Percentiles rank a stretch among this genome's conserved stretches.
phyloP scores from a whole-genome alignment of 192 early-diverging fungal species.

The Chytriomyces hyalinus region DNA sequence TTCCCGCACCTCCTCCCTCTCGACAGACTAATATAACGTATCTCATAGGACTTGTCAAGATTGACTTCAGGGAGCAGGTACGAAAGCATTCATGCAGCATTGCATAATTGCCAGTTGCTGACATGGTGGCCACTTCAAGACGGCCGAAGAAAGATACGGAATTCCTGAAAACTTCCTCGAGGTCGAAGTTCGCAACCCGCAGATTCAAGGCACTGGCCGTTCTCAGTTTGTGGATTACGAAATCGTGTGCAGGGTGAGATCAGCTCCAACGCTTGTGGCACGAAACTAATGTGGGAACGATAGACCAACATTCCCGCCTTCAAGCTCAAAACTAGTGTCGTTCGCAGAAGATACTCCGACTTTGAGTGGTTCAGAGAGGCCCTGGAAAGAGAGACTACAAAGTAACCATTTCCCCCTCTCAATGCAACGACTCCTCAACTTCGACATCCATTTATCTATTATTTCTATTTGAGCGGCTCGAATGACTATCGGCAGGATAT shows the following conservation, averaged over 20 bases:
- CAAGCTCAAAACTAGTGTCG: conserved; percentile 81
- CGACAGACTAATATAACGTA: background rate
- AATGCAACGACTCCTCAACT: no score
- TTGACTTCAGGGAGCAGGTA: conserved; percentile 55
- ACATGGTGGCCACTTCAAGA: conserved; percentile 31
- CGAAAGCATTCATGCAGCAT: background rate
- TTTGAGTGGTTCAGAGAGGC: conserved; percentile 99
- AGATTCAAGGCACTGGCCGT: conserved; percentile 79
- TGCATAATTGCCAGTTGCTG: background rate
- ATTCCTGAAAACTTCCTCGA: conserved; percentile 97
- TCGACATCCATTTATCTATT: no score
- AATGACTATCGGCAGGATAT: background rate
- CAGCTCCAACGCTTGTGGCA: background rate
- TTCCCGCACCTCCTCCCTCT: background rate
- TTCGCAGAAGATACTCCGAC: conserved; percentile 93
- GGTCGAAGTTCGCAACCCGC: conserved; percentile 90
- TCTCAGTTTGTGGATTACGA: conserved; percentile 96
- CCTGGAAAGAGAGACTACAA: conserved; percentile 85
- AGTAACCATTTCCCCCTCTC: conserved; percentile 16
- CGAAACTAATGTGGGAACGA: background rate
- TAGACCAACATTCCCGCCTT: conserved; percentile 97
- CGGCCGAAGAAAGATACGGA: conserved; percentile 73
- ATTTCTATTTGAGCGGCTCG: background rate
- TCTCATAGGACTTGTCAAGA: conserved; percentile 36
- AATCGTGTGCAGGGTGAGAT: conserved; percentile 84